Evolutionary conservation across 2,329 filamentous ascomycete genomes (phyloP).

Genomic region (Aureobasidium lini): DNA sequence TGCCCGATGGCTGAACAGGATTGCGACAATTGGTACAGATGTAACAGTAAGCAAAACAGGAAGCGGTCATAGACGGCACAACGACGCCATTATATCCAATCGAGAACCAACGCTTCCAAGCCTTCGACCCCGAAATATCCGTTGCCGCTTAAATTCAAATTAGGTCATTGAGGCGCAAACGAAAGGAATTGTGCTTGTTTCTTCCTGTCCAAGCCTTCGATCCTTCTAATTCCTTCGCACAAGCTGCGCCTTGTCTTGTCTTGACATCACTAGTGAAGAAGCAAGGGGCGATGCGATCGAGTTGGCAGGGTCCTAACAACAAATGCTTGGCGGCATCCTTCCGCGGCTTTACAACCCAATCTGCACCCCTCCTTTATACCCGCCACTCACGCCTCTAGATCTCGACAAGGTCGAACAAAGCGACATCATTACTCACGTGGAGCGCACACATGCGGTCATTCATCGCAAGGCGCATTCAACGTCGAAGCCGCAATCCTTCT

Average conservation of each 20-base stretch:
- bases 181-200: not conserved
- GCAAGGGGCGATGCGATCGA: not conserved
- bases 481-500: not conserved
- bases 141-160: not conserved
- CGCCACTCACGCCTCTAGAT: not conserved
- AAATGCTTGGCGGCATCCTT: not conserved
- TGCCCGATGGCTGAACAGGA: not conserved
- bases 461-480: not conserved
- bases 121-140: not conserved
- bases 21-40: not conserved
- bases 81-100: not conserved
- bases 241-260: constrained; percentile 10
- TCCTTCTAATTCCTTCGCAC: not conserved
- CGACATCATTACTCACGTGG: not conserved
- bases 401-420: not conserved
- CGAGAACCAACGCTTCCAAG: constrained; percentile 2
- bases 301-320: not conserved
- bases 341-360: not conserved
- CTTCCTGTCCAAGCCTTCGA: not conserved
- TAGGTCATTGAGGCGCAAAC: constrained; percentile 7
- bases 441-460: not conserved
- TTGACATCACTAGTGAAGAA: not conserved
- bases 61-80: not conserved
- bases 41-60: not conserved
- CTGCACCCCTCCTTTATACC: not conserved